Conservation (phyloP, 208 protist genomes). For the Leishmania turanica region DNA sequence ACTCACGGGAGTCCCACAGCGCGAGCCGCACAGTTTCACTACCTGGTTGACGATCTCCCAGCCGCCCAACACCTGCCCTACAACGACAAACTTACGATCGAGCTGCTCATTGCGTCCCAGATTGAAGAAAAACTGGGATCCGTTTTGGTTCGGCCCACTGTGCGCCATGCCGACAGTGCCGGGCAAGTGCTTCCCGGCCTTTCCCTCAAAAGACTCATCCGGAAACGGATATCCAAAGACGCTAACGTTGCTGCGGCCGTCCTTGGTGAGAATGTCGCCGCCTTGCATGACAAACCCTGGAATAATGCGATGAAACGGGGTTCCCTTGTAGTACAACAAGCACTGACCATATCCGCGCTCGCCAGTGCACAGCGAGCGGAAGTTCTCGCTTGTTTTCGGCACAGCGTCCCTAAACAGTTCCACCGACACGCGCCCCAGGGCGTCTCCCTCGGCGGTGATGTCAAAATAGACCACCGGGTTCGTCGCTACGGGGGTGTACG, state of each 20-base stretch:
- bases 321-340: constrained; percentile 92
- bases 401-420: constrained; percentile 93
- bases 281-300: constrained; percentile 95
- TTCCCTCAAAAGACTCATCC: constrained; percentile 94
- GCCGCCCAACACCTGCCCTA: constrained; percentile 88
- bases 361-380: constrained; percentile 94
- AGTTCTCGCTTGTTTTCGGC: constrained; percentile 95
- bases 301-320: constrained; percentile 96
- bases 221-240: constrained; percentile 95
- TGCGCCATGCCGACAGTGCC: constrained; percentile 89
- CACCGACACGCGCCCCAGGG: constrained; percentile 79
- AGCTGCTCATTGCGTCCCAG: constrained; percentile 79
- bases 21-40: constrained; percentile 62
- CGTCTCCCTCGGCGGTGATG: constrained; percentile 83
- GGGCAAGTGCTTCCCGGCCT: constrained; percentile 86
- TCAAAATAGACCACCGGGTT: constrained; percentile 91
- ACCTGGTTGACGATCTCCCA: constrained; percentile 83
- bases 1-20: constrained; percentile 85
- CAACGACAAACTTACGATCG: constrained; percentile 92
- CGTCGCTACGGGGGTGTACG: constrained; percentile 48
- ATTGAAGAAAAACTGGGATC: constrained; percentile 95
- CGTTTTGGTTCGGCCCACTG: constrained; percentile 87
- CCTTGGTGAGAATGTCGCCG: constrained; percentile 93
- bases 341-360: constrained; percentile 73
- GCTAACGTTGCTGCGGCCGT: constrained; percentile 94